A percentile compares a stretch with the other conserved stretches of the same genome.
phyloP scores from a whole-genome alignment of 2,329 filamentous ascomycete species.

The Penicillium brevicompactum region DNA sequence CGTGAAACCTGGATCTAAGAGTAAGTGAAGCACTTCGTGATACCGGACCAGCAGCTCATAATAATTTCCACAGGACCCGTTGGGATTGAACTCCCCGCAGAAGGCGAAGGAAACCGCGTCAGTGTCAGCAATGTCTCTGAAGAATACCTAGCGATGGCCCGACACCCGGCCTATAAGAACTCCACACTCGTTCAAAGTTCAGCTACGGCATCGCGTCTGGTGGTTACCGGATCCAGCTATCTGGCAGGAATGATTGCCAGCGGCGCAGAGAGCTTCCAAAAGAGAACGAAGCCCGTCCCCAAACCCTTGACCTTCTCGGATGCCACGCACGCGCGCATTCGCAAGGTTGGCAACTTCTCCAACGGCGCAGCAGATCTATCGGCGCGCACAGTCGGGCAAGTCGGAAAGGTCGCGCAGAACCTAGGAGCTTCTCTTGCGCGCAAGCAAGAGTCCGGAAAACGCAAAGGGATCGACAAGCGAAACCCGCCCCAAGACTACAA shows the following conservation, averaged over 20 bases:
- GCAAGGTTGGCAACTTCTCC: conserved; percentile 88
- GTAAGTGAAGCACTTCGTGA: conserved; percentile 52
- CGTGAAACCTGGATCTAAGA: conserved; percentile 86
- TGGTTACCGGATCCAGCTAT: conserved; percentile 83
- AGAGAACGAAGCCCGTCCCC: conserved; percentile 73
- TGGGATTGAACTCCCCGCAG: conserved; percentile 49
- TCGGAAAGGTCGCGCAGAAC: conserved; percentile 84
- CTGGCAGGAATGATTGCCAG: conserved; percentile 75
- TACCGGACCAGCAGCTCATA: conserved; percentile 6
- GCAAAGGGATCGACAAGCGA: conserved; percentile 68
- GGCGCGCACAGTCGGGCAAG: conserved; percentile 81
- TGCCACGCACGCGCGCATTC: conserved; percentile 78
- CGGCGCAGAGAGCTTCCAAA: conserved; percentile 78
- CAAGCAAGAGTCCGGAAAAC: conserved; percentile 57
- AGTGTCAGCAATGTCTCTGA: conserved; percentile 52
- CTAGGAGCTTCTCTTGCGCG: conserved; percentile 74
- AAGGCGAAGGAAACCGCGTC: conserved; percentile 51
- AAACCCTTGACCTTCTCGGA: conserved; percentile 88
- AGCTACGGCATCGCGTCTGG: conserved; percentile 82
- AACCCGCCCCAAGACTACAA: conserved; percentile 73
- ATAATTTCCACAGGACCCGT: conserved; percentile 44
- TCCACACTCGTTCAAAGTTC: conserved; percentile 86
- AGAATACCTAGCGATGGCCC: conserved; percentile 71
- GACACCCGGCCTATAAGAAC: conserved; percentile 89
- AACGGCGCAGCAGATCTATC: conserved; percentile 76